Percentiles rank a stretch among this genome's conserved stretches.
These are phyloP conservation scores for Ustulina deusta DNA, from an alignment of 2,329 filamentous ascomycete genomes.

Conservation along the genomic window DNA sequence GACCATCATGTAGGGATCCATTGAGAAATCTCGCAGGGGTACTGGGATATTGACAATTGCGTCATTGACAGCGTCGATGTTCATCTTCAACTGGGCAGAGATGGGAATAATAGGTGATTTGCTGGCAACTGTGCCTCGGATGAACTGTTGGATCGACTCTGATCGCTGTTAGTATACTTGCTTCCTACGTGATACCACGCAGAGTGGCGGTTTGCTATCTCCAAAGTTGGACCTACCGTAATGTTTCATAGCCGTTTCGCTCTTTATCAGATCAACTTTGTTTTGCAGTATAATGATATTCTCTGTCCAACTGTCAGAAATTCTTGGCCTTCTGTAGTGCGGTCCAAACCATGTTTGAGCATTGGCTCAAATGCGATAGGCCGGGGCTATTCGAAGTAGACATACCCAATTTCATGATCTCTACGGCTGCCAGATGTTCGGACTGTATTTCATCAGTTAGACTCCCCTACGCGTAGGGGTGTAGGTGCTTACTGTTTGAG, in stretches of 20 bases:
- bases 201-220: background rate
- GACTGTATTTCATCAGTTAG: slow-evolving; percentile 59
- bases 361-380: background rate
- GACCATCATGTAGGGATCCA: slow-evolving; percentile 97
- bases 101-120: slow-evolving; percentile 97
- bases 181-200: background rate
- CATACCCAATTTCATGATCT: slow-evolving; percentile 92
- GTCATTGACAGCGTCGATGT: slow-evolving; percentile 98
- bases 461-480: background rate
- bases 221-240: slow-evolving; percentile 61
- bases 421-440: slow-evolving; percentile 97
- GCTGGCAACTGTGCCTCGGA: slow-evolving; percentile 95
- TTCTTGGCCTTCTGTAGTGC: background rate
- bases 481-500: slow-evolving; percentile 74
- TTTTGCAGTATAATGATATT: slow-evolving; percentile 99
- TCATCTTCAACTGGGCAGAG: slow-evolving; percentile 98
- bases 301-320: slow-evolving; percentile 60
- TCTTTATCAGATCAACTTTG: slow-evolving; percentile 98
- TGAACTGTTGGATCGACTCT: slow-evolving; percentile 97
- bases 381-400: background rate
- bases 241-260: slow-evolving; percentile 92
- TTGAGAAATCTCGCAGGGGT: slow-evolving; percentile 88
- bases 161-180: slow-evolving; percentile 15
- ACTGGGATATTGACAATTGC: slow-evolving; percentile 95
- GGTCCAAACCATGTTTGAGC: background rate